A percentile compares a stretch with the other conserved stretches of the same genome.
Evolutionary conservation across 2,329 filamentous ascomycete genomes (phyloP).

Genomic region (Beauveria sp.): DNA sequence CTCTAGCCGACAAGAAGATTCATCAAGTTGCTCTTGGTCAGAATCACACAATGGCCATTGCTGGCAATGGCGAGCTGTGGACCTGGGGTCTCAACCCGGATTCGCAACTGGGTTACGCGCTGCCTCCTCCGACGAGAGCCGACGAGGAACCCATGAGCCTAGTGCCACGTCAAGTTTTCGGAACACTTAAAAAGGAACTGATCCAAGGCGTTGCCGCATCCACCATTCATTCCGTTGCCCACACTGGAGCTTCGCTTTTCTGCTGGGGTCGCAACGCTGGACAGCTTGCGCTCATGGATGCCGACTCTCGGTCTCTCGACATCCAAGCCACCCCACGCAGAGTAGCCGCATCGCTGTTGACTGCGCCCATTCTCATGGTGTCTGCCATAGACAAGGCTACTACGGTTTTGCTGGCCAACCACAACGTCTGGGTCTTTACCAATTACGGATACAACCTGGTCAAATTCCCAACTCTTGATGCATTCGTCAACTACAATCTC

Average conservation of each 20-base stretch:
- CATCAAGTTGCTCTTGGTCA: constrained; percentile 77
- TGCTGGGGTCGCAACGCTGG: constrained; percentile 95
- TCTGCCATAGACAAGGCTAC: constrained; percentile 89
- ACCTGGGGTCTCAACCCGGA: constrained; percentile 88
- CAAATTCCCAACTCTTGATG: constrained; percentile 67
- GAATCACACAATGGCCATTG: constrained; percentile 82
- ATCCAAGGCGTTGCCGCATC: constrained; percentile 83
- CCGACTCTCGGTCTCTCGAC: constrained; percentile 84
- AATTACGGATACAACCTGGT: constrained; percentile 94
- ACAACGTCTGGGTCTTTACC: constrained; percentile 87
- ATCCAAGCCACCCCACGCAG: constrained; percentile 75
- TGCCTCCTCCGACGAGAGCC: constrained; percentile 57
- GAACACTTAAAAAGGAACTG: constrained; percentile 76
- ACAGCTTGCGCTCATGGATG: constrained; percentile 88
- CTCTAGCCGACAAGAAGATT: constrained; percentile 67
- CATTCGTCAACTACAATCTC: constrained; percentile 62
- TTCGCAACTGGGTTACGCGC: constrained; percentile 77
- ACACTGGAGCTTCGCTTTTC: constrained; percentile 73
- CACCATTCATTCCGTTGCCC: constrained; percentile 81
- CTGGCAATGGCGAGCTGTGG: constrained; percentile 81
- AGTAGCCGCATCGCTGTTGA: constrained; percentile 71
- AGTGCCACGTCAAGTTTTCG: constrained; percentile 82
- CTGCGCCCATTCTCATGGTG: constrained; percentile 65
- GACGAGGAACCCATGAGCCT: constrained; percentile 81
- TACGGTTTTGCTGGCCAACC: constrained; percentile 73